Evolutionary conservation across 1,284 basidiomycete species (phyloP), one percentile per base, ranked within the genome.

Genomic region (Schizophyllum commune): DNA sequence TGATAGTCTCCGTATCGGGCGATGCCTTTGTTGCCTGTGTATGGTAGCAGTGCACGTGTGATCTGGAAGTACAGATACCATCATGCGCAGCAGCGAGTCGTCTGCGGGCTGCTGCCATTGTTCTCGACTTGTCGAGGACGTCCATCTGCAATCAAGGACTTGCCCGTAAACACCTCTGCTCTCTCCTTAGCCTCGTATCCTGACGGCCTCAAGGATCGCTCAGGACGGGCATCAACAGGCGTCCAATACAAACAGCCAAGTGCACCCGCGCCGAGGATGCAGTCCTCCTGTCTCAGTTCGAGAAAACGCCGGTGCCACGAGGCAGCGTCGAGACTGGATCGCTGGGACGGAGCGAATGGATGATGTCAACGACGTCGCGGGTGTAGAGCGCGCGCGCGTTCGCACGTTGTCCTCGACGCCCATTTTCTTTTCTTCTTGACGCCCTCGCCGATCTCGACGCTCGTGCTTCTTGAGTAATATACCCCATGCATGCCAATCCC

Each of bases 41-140:
- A 27, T 27, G 27, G 27, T 27, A 27, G 27, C 27, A 27, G 39
- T 11, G 13, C 39, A 47, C 39, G 39, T 47, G 39, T 47, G 39
- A 47, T 47, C 39, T 11, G 39, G 39, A 2, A 47, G 39, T 11
- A 17, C 9, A 47, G 39, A 47, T 11, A 13, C 39, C 39, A 17
- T 47, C 39, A 47, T 47, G 39, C 39, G 39, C 39, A 47, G 11
- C 62, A 60, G 58, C 60, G 55, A 64, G 32, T n/a, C 13, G 32
- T 17, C 17, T 22, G 17, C 39, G 17, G 39, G 39, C 39, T 47
- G 13, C 9, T 17, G 39, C 39, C 39, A 17, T 17, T 47, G 39
- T 47, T 47, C 39, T 47, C 39, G 17, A 17, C 39, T 47, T 47
- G 39, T 47, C 17, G 13, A 47, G 17, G 13, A 17, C 39, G 39